phyloP scores from a whole-genome alignment of 2,329 filamentous ascomycete genomes.

The Paracamarosporium sp. region DNA sequence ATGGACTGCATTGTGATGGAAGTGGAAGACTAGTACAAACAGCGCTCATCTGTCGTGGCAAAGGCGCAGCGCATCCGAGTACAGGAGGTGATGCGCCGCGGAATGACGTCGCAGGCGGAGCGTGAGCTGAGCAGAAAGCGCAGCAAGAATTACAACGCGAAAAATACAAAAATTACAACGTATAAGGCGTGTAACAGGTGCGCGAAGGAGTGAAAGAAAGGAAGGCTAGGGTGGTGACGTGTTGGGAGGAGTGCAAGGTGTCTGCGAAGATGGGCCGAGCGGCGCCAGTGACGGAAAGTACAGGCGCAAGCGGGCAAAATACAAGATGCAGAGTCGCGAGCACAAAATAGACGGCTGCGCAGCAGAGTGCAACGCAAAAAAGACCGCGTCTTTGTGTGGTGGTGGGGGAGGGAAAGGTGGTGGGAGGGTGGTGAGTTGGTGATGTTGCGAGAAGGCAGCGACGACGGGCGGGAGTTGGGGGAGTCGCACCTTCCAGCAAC shows the following conservation, averaged over 20 bases:
- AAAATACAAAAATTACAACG: constrained; percentile 37
- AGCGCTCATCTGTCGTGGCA: constrained; percentile 48
- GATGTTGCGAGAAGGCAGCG: constrained; percentile 11
- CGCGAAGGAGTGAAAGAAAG: constrained; percentile 44
- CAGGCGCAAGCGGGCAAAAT: constrained; percentile 26
- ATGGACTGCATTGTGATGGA: constrained; percentile 57
- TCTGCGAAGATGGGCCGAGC: constrained; percentile 37
- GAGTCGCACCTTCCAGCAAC: constrained; percentile 13
- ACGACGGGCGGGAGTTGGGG: constrained; percentile 9
- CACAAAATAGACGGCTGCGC: constrained; percentile 25
- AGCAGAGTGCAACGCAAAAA: constrained; percentile 34
- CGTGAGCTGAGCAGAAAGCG: constrained; percentile 16
- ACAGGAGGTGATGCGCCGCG: constrained; percentile 32
- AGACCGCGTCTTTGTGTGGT: constrained; percentile 12
- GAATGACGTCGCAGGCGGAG: constrained; percentile 40
- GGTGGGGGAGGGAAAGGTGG: constrained; percentile 18
- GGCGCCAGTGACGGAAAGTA: constrained; percentile 26
- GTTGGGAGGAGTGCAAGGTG: constrained; percentile 30
- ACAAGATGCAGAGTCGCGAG: constrained; percentile 28
- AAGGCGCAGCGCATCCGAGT: constrained; percentile 39
- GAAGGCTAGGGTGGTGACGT: constrained; percentile 42
- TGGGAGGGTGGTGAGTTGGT: constrained; percentile 12
- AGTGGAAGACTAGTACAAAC: constrained; percentile 44
- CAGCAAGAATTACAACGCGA: constrained; percentile 13
- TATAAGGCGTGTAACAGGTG: constrained; percentile 36